Evolutionary conservation across 257 asterid species (phyloP).

Genomic region (Jaltomata sinuosa): DNA sequence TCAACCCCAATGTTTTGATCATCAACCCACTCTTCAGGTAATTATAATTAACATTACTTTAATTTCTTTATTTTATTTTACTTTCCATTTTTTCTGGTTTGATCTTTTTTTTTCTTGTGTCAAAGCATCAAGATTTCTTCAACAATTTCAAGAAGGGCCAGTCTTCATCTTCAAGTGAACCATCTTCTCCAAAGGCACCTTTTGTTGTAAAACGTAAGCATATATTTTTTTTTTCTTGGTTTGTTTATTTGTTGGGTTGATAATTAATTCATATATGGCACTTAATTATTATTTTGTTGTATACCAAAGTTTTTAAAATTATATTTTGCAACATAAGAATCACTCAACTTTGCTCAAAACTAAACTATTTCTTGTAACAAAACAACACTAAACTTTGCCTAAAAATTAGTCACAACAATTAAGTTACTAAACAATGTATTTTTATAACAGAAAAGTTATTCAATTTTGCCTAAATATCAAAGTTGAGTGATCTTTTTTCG

Average conservation of each 20-base stretch:
- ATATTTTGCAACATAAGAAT: background rate
- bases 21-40: conserved; percentile 39
- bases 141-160: conserved; percentile 62
- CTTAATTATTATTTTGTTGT: background rate
- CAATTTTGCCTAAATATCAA: background rate
- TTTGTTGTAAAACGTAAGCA: conserved; percentile 84
- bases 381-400: background rate
- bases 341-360: background rate
- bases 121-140: conserved; percentile 33
- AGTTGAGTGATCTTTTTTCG: background rate
- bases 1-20: conserved; percentile 58
- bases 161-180: conserved; percentile 58
- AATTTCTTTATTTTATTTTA: background rate
- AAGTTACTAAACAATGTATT: background rate
- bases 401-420: background rate
- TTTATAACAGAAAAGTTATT: background rate
- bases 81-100: background rate
- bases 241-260: background rate
- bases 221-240: background rate
- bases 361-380: background rate
- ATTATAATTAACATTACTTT: background rate
- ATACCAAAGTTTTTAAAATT: background rate
- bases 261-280: background rate
- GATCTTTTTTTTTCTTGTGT: background rate
- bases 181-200: conserved; percentile 70